Evolutionary conservation across 2,329 filamentous ascomycete species (phyloP).

Genomic region (Monilinia fructigena): DNA sequence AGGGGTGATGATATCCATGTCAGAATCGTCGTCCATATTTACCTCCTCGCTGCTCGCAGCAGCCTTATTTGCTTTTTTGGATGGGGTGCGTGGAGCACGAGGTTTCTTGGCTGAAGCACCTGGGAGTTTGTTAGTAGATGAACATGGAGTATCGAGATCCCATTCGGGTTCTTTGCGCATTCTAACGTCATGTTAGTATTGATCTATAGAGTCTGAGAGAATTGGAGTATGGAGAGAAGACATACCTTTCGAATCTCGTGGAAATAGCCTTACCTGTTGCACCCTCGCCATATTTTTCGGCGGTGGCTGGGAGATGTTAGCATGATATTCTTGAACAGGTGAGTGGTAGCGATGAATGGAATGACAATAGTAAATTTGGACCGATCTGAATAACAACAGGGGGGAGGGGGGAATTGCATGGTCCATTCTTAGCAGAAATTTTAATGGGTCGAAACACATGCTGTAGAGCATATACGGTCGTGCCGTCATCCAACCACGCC

Average conservation of each 20-base stretch:
- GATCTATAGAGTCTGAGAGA: neutral
- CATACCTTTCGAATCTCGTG: slow-evolving; percentile 34
- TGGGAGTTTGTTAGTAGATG: slow-evolving; percentile 25
- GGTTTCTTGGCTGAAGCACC: slow-evolving; percentile 12
- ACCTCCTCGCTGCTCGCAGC: slow-evolving; percentile 18
- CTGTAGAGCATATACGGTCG: slow-evolving; percentile 33
- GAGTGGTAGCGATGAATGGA: slow-evolving; percentile 21
- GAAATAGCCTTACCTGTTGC: slow-evolving; percentile 37
- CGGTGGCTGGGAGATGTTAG: slow-evolving; percentile 38
- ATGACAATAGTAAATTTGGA: slow-evolving; percentile 25
- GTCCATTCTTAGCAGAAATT: slow-evolving; percentile 28
- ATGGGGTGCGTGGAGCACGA: neutral
- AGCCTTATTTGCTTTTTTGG: slow-evolving; percentile 20
- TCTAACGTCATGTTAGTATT: slow-evolving; percentile 9
- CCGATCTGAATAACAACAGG: neutral
- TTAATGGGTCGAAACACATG: slow-evolving; percentile 38
- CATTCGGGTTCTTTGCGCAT: slow-evolving; percentile 32
- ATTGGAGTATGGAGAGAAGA: neutral
- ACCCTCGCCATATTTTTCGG: slow-evolving; percentile 34
- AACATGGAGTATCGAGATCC: slow-evolving; percentile 26
- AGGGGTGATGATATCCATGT: slow-evolving; percentile 4
- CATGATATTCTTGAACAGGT: slow-evolving; percentile 23
- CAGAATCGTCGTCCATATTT: slow-evolving; percentile 25
- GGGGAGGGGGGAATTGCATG: slow-evolving; percentile 11
- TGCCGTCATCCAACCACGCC: slow-evolving; percentile 32